Percentiles rank a stretch among this genome's conserved stretches.
These are phyloP conservation scores for Melampsora larici-populina DNA, from an alignment of 1,284 basidiomycete genomes.

Conservation along the genomic window DNA sequence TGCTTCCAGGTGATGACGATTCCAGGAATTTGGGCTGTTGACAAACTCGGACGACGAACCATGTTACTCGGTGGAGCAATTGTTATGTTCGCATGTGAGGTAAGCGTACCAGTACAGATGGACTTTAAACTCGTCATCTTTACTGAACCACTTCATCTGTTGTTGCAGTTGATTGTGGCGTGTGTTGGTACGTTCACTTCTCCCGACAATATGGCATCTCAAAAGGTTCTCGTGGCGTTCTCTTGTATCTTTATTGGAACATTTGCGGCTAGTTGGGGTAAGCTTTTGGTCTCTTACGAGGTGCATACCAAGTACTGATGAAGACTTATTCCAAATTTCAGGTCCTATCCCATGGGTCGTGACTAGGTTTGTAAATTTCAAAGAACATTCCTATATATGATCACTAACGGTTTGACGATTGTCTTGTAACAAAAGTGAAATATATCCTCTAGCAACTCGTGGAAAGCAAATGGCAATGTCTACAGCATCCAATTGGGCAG, in stretches of 20 bases:
- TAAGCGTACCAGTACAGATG: conserved; percentile 66
- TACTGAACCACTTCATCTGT: background rate
- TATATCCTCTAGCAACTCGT: conserved; percentile 61
- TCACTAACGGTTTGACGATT: conserved; percentile 21
- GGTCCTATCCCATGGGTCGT: conserved; percentile 41
- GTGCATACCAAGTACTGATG: background rate
- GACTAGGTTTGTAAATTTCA: conserved; percentile 21
- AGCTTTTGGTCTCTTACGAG: background rate
- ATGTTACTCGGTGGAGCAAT: conserved; percentile 66
- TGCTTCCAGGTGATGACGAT: conserved; percentile 60
- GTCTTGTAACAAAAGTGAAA: conserved; percentile 51
- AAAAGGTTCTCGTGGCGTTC: conserved; percentile 62
- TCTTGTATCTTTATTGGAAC: conserved; percentile 52
- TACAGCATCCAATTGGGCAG: conserved; percentile 66
- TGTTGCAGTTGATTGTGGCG: conserved; percentile 48
- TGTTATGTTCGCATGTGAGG: conserved; percentile 61
- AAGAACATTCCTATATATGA: too few relatives aligned
- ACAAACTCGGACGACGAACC: conserved; percentile 70
- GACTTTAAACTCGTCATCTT: conserved; percentile 56
- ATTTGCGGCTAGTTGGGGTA: conserved; percentile 52
- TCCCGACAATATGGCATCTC: conserved; percentile 56
- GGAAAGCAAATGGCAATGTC: conserved; percentile 75
- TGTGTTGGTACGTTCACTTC: conserved; percentile 65
- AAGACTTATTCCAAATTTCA: background rate
- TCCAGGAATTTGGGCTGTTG: conserved; percentile 68